A percentile compares a stretch with the other conserved stretches of the same genome.
phyloP scores from a whole-genome alignment of 2,329 filamentous ascomycete genomes.

The Cordyceps farinosa region DNA sequence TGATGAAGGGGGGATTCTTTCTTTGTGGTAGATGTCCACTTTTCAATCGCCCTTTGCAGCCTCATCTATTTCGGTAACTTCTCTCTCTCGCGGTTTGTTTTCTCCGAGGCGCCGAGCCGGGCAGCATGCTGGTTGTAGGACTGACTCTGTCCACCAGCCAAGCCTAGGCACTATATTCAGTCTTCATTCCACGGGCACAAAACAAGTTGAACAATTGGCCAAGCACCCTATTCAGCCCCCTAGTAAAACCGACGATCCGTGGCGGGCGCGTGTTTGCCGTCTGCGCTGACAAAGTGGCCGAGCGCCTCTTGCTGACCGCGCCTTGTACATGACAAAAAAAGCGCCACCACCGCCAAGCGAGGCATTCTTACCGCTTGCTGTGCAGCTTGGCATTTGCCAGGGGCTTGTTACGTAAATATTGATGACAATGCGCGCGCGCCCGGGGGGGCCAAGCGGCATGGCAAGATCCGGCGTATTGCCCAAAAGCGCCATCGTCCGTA shows the following conservation, averaged over 20 bases:
- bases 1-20: too few relatives aligned
- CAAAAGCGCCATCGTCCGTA: background rate
- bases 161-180: too few relatives aligned
- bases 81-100: too few relatives aligned
- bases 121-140: too few relatives aligned
- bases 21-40: too few relatives aligned
- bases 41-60: background rate
- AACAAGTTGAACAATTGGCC: too few relatives aligned
- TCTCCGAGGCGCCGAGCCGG: too few relatives aligned
- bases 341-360: background rate
- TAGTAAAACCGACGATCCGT: too few relatives aligned
- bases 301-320: background rate
- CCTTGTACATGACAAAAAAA: background rate
- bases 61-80: too few relatives aligned
- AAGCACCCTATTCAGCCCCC: too few relatives aligned
- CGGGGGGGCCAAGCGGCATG: background rate
- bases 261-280: background rate
- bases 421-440: background rate
- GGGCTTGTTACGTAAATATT: background rate
- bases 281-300: background rate
- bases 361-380: background rate
- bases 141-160: too few relatives aligned
- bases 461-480: background rate
- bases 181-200: too few relatives aligned
- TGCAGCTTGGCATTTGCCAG: background rate